phyloP scores from a whole-genome alignment of 2,329 filamentous ascomycete species.

The Xylariales sp. region DNA sequence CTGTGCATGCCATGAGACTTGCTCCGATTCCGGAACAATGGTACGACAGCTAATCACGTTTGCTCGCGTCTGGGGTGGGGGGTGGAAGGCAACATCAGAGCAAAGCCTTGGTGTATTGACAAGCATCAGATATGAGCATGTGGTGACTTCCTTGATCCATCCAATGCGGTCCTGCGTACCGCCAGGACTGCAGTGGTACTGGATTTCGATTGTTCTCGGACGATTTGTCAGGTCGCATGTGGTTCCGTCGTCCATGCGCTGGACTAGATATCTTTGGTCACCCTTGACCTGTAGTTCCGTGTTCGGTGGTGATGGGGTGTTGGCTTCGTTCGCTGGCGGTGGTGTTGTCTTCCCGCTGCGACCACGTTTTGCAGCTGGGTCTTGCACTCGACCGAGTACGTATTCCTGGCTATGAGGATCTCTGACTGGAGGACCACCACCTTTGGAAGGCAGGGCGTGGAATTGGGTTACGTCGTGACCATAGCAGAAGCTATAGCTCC shows the following conservation, averaged over 20 bases:
- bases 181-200: constrained; percentile 74
- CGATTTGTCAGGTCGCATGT: constrained; percentile 81
- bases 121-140: constrained; percentile 90
- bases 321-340: constrained; percentile 16
- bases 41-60: constrained; percentile 73
- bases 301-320: constrained; percentile 31
- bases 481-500: constrained; percentile 95
- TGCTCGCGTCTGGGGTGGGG: constrained; percentile 70
- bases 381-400: constrained; percentile 61
- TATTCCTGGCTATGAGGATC: constrained; percentile 74
- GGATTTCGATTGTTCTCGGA: constrained; percentile 78
- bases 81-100: constrained; percentile 79
- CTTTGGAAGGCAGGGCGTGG: constrained; percentile 70
- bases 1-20: constrained; percentile 34
- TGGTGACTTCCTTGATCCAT: constrained; percentile 89
- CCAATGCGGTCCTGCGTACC: constrained; percentile 70
- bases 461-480: constrained; percentile 84
- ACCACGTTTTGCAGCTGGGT: constrained; percentile 15
- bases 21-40: constrained; percentile 54
- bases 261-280: constrained; percentile 80
- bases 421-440: constrained; percentile 69
- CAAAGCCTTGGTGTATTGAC: constrained; percentile 86
- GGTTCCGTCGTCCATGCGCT: constrained; percentile 74
- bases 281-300: constrained; percentile 76
- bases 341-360: not conserved